Base-by-base conservation (phyloP, 441 rosid genomes). In the Erodium texanum region DNA sequence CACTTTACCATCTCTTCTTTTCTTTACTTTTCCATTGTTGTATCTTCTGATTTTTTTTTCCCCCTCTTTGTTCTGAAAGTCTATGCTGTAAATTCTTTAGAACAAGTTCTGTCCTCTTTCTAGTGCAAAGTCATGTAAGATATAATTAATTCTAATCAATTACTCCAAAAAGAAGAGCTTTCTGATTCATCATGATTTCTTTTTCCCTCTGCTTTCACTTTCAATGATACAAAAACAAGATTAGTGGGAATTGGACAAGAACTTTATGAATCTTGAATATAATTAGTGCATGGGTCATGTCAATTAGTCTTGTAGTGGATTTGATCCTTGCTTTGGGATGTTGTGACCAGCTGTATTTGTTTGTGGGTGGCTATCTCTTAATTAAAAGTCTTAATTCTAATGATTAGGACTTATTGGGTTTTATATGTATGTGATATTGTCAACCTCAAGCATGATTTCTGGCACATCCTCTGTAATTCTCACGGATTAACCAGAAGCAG, bases 271-370 rank as follows among this genome's bases (percentile, higher is more conserved):
- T 67, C 18, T 64, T 62, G 41, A 27, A 32, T 24, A 9, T 64
- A 72, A 71, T 59, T 45, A 72, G 64, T 54, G 1, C 2, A 5
- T 24, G 7, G 73, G 74, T 80, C 82, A 81, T 73, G 76, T 85
- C 84, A 73, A 75, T 71, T 76, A 8, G 7, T 61, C 24, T 83
- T 38, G 45, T 29, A 29, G 34, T 29, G 34, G 34, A 29, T 29
- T 29, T 29, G 34, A 29, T 29, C 34, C 34, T 29, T 29, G 34
- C 34, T 29, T 29, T 29, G 34, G 3, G 34, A 0, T 29, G 34
- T 29, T 38, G 81, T 74, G 81, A 85, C 87, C 94, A 92, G 98
- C 94, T 92, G 90, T 76, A 63, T 79, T 2, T 80, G 83, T 34
- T 75, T 80, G 76, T 27, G 52, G 19, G 29, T 5, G 62, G 7